A percentile compares a stretch with the other conserved stretches of the same genome.
These are phyloP conservation scores for Linnemannia elongata DNA, from an alignment of 192 early-diverging fungal species.

Conservation along the genomic window DNA sequence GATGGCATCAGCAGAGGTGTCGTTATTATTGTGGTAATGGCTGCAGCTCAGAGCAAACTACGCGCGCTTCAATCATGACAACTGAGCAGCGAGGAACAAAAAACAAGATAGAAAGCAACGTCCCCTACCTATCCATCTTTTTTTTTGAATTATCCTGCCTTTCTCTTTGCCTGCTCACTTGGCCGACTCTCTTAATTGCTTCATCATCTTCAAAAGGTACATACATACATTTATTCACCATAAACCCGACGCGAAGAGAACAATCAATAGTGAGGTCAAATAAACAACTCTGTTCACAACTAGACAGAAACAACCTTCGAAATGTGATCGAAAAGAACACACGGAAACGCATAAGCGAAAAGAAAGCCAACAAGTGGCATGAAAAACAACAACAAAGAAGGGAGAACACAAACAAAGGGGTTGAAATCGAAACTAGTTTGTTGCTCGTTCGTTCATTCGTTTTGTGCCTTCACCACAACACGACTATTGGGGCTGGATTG, in stretches of 20 bases:
- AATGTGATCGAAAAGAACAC: neutral
- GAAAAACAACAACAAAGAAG: neutral
- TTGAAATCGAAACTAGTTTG: neutral
- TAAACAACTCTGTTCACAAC: neutral
- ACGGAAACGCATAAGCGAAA: neutral
- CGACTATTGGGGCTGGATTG: neutral
- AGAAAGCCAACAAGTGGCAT: neutral
- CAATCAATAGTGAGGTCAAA: neutral
- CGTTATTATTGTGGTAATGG: neutral
- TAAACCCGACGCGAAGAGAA: too few relatives aligned
- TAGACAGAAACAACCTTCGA: neutral
- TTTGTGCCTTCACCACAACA: neutral
- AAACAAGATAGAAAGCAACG: neutral
- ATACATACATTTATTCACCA: neutral
- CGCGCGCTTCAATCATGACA: neutral
- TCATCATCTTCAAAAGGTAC: neutral
- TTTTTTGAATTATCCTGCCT: neutral
- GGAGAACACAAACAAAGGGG: neutral
- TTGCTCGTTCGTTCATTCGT: neutral
- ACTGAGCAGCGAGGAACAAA: neutral
- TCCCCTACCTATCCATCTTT: neutral
- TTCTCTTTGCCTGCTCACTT: neutral
- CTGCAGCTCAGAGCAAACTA: neutral
- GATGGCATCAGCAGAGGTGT: neutral
- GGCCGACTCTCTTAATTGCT: neutral